Base-by-base conservation (phyloP, 1,284 basidiomycete species). In the Ceratobasidium sp. region DNA sequence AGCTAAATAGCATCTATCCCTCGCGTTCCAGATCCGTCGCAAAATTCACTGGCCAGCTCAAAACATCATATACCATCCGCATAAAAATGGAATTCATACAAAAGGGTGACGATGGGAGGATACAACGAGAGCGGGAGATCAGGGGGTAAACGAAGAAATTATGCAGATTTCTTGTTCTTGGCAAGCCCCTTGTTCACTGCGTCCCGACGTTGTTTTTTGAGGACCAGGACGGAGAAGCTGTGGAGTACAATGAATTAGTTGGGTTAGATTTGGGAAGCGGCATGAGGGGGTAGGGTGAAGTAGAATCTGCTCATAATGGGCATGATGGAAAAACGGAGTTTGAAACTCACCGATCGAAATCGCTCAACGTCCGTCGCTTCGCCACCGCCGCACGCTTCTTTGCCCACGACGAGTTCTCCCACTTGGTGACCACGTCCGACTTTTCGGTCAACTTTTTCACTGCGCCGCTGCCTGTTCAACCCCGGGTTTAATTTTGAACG, bases 391-490 rank as follows among this genome's bases (percentile, higher is more conserved):
- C 90, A 78, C 95, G 91, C 88, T 92, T 97, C 89, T 96, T 92
- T 80, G 95, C 94, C 97, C 96, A 99, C n/a, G 90, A 84, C 65
- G 93, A 94, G 74, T 84, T 82, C 68, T 86, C 86, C 97, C 97
- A 99, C 86, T 92, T 93, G 84, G 91, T 90, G 67, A 92, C 86
- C 71, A 90, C 88, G 46, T 86, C 92, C 83, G 94, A 91, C 85
- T 93, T 94, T 87, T 98, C 96, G 81, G 97, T 88, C 67, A 92
- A 90, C 88, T 96, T 98, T 88, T 92, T 93, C 85, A 99, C 90
- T 81, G 89, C 89, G 80, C 95, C 91, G 13, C 94, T 88, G 70
- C 70, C 70, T 74, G 40, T 62, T 28, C 44, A n/a, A 33, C 33
- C 42, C 23, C 6, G 28, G 13, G 42, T 23, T 12, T 10, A 23